phyloP scores from a whole-genome alignment of 352 stramenopile genomes.

The Pythium utonaiense region DNA sequence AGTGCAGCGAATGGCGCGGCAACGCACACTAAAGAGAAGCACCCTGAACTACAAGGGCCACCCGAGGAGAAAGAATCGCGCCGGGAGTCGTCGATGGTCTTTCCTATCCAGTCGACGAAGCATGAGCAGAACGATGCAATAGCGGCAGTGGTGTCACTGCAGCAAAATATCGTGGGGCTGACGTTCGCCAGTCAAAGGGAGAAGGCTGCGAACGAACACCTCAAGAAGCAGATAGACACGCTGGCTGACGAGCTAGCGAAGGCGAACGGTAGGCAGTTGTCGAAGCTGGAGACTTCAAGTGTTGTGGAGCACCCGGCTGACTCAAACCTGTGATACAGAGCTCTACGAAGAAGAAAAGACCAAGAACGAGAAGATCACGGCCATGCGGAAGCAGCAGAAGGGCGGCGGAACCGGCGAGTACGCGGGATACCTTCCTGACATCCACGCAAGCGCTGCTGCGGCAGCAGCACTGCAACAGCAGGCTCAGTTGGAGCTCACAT shows the following conservation, averaged over 20 bases:
- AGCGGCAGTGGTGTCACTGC: conserved; percentile 29
- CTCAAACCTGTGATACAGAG: conserved; percentile 22
- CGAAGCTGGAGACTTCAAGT: too few relatives aligned
- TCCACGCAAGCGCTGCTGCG: conserved; percentile 24
- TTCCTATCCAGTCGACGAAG: conserved; percentile 22
- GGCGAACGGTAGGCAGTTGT: conserved; percentile 37
- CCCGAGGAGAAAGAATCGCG: not conserved
- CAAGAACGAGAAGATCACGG: conserved; percentile 43
- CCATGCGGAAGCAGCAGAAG: conserved; percentile 26
- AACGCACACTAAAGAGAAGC: not conserved
- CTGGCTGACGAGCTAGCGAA: conserved; percentile 31
- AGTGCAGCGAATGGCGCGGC: not conserved
- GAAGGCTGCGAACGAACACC: conserved; percentile 35
- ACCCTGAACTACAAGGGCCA: not conserved
- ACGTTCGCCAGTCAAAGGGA: conserved; percentile 44
- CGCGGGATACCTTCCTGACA: conserved; percentile 38
- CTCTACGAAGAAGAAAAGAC: conserved; percentile 39
- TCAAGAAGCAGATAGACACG: conserved; percentile 36
- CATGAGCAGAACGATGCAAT: conserved; percentile 30
- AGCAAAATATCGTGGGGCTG: conserved; percentile 47
- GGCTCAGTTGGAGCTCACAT: conserved; percentile 61
- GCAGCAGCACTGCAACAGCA: conserved; percentile 54
- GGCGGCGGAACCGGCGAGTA: conserved; percentile 12
- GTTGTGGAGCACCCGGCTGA: too few relatives aligned
- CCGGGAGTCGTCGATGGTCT: conserved; percentile 21